Evolutionary conservation across 371 early-diverging fungal genomes (phyloP).

Genomic region (Mucor ambiguus): DNA sequence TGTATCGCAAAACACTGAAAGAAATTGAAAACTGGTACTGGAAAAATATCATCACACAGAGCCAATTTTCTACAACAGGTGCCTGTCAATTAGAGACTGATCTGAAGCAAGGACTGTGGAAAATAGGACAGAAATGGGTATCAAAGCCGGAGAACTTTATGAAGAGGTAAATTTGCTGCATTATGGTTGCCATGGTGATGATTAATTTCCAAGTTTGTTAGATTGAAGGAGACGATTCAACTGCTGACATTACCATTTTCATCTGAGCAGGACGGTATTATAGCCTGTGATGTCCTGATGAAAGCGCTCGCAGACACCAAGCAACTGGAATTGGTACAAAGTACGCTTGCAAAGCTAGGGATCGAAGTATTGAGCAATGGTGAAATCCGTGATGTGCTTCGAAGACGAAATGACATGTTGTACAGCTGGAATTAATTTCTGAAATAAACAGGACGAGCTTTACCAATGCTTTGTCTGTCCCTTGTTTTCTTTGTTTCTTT

Average conservation of each 20-base stretch:
- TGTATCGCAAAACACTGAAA: slow-evolving; percentile 49
- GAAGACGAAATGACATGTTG: slow-evolving; percentile 45
- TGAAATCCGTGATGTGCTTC: slow-evolving; percentile 48
- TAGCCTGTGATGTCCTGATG: slow-evolving; percentile 46
- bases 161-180: slow-evolving; percentile 30
- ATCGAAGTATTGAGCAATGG: slow-evolving; percentile 38
- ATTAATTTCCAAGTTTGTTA: slow-evolving; percentile 21
- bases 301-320: slow-evolving; percentile 42
- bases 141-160: slow-evolving; percentile 61
- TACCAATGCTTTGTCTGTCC: not conserved
- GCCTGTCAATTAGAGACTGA: slow-evolving; percentile 59
- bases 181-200: not conserved
- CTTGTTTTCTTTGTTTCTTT: not conserved
- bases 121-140: slow-evolving; percentile 51
- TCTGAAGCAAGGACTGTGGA: slow-evolving; percentile 60
- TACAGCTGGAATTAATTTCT: slow-evolving; percentile 31
- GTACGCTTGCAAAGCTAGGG: slow-evolving; percentile 36
- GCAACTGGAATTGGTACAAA: slow-evolving; percentile 23
- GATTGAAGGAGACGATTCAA: slow-evolving; percentile 46
- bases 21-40: slow-evolving; percentile 70
- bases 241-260: slow-evolving; percentile 44
- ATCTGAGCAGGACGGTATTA: slow-evolving; percentile 15
- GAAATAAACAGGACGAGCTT: not conserved
- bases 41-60: slow-evolving; percentile 57
- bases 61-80: slow-evolving; percentile 59